These are phyloP conservation scores for Cordyceps cateniannulata DNA, from an alignment of 2,329 filamentous ascomycete genomes.

Conservation along the genomic window DNA sequence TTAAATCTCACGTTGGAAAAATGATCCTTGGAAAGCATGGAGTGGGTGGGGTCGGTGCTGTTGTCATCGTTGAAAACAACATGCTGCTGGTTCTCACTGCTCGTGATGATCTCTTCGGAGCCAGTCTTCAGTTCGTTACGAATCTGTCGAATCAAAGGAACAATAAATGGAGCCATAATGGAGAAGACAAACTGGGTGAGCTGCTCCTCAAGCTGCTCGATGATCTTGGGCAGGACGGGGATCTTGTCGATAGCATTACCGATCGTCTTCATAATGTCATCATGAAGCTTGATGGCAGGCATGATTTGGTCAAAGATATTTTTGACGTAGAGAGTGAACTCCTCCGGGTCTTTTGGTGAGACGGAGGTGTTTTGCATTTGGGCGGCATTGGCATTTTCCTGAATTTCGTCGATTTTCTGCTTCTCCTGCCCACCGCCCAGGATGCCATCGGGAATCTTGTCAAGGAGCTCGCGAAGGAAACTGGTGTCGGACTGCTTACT, in stretches of 20 bases:
- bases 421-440: conserved; percentile 71
- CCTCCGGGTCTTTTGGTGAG: conserved; percentile 74
- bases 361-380: conserved; percentile 70
- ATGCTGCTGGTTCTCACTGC: conserved; percentile 75
- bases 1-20: conserved; percentile 65
- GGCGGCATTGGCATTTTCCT: conserved; percentile 65
- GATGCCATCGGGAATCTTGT: conserved; percentile 74
- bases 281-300: conserved; percentile 86
- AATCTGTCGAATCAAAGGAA: conserved; percentile 81
- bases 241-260: conserved; percentile 75
- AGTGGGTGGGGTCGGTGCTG: conserved; percentile 79
- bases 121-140: conserved; percentile 82
- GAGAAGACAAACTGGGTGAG: conserved; percentile 86
- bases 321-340: conserved; percentile 71
- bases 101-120: conserved; percentile 79
- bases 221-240: conserved; percentile 73
- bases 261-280: conserved; percentile 77
- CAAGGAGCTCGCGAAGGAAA: conserved; percentile 70
- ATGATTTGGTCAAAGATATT: conserved; percentile 74
- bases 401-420: conserved; percentile 70
- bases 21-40: conserved; percentile 83
- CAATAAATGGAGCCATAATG: conserved; percentile 79
- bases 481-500: conserved; percentile 61
- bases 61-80: conserved; percentile 78
- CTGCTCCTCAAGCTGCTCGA: conserved; percentile 83